Base-by-base conservation (phyloP, 805 yeast genomes). In the Starmerella apis region DNA sequence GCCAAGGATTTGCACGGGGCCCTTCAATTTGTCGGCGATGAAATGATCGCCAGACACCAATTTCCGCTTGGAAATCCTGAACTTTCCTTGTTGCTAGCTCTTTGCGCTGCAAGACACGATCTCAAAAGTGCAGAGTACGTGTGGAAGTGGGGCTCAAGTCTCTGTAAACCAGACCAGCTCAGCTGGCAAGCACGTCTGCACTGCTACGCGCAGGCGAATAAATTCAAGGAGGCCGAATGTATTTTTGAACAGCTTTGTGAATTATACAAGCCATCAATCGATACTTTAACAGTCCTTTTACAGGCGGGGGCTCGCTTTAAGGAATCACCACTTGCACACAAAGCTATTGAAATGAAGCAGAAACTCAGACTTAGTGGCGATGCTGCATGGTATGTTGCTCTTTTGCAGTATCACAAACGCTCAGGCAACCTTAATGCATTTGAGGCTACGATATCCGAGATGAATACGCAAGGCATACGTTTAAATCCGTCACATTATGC, bases 1-100 rank as follows among this genome's bases (percentile, higher is more conserved):
- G 54, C 66, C 2, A 55, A 62, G 27, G 72, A 76, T 46, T 46
- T 68, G 8, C 57, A 60, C 3, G 63, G 67, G 14, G 63, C 74
- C 47, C 55, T 66, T 51, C 52, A 55, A 7, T 35, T 59, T 6
- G 45, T 62, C 7, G 59, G 58, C 1, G 24, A 51, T 8, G 53
- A 51, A 19, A 55, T 62, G 61, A 33, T 54, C 9, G 56, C 54
- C 6, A 48, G 47, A 5, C 37, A 53, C 20, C 53, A 50, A 9
- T 31, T 58, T 8, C 59, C 59, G 4, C 46, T 63, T 20, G 48
- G 62, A 1, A 54, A 56, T 19, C 42, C 47, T 35, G 59, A 60
- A 24, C 42, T 65, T 13, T 47, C 64, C 14, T 39, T 55, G 14
- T 41, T 67, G 16, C 28, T 67, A 13, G 47, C 63, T 4, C 52